Evolutionary conservation across 495 filamentous ascomycete genomes (phyloP), one percentile per base, ranked within the genome.

Genomic region (Penicillium goetzii): DNA sequence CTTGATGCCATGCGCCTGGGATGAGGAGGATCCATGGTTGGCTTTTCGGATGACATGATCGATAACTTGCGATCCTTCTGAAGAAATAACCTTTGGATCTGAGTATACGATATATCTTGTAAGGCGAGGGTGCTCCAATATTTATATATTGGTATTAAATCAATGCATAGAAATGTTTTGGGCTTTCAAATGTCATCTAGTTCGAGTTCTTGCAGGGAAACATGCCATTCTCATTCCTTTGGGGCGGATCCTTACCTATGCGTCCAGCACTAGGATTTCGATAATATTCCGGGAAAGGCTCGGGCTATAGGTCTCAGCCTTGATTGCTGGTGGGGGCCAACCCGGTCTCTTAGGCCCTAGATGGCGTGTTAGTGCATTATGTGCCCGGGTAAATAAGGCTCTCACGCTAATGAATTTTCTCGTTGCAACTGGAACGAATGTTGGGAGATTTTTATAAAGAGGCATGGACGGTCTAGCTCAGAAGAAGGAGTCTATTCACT

Each of bases 11-110:
- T 19, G 79, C 77, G 53, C 79, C 78, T 0, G 78, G 71, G 19
- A 76, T 66, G n/a, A 81, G 61, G 43, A 81, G 51, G 21, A 81
- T n/a, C n/a, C n/a, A n/a, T 72, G 10, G 71, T 68, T 0, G 76
- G 79, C 40, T 75, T 76, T 23, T 51, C 49, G 41, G 60, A 33
- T 14, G 61, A 54, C 61, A 64, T 64, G 33, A 2, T 21, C 15
- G 19, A 23, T 25, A 41, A 15, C 14, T n/a, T 1, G 11, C 14
- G 49, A 21, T 41, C 1, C 38, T 4, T n/a, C n/a, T 5, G 15
- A 3, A 41, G 38, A 41, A 21, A 45, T n/a, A 10, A 21, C 21
- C 3, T 12, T 45, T 38, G 4, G 36, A 38, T 14, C 36, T 38
- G 33, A 34, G 3, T 34, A 7, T 1, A n/a, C n/a, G n/a, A n/a